Evolutionary conservation across 2,329 filamentous ascomycete genomes (phyloP).

Genomic region (Cytospora schulzeri): DNA sequence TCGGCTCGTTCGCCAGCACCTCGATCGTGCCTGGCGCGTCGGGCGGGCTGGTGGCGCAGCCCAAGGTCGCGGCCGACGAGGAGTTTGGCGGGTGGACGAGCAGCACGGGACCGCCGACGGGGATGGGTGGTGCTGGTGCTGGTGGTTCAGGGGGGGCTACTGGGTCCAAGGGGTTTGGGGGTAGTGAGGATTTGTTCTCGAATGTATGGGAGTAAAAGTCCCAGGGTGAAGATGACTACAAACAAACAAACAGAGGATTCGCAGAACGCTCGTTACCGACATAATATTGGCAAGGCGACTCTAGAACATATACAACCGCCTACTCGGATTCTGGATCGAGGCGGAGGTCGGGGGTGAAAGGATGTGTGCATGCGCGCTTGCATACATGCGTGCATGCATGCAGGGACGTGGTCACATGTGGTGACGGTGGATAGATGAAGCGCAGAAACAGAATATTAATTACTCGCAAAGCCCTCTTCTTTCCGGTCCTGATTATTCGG

Average conservation of each 20-base stretch:
- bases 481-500: neutral
- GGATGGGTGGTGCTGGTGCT: no score
- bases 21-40: conserved; percentile 63
- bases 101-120: conserved; percentile 54
- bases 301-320: neutral
- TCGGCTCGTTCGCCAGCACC: conserved; percentile 57
- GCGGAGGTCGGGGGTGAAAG: neutral
- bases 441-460: conserved; percentile 18
- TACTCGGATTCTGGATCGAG: neutral
- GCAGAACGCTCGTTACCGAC: neutral
- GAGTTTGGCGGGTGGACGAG: conserved; percentile 97
- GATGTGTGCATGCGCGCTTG: neutral
- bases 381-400: neutral
- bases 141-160: no score
- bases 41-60: conserved; percentile 65
- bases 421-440: conserved; percentile 18
- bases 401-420: neutral
- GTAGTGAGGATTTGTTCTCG: conserved; percentile 85
- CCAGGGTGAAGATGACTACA: neutral
- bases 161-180: conserved; percentile 53
- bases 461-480: neutral
- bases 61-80: conserved; percentile 83
- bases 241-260: neutral
- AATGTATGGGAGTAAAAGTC: conserved; percentile 82
- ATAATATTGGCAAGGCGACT: neutral